Base-by-base conservation (phyloP, 2,329 filamentous ascomycete genomes). In the Nannizziopsis barbatae region DNA sequence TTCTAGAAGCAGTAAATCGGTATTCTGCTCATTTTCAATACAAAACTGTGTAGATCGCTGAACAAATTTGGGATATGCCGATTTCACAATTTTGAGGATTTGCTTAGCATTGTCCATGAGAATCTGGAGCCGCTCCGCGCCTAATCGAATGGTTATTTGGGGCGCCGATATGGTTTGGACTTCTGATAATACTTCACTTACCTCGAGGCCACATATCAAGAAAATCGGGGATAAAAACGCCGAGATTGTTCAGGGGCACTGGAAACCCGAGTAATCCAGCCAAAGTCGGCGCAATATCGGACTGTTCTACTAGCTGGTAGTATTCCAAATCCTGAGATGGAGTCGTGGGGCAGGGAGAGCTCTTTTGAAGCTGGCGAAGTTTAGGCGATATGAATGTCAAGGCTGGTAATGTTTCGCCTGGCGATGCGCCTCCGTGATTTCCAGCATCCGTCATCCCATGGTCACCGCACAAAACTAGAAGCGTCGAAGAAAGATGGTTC, bases 371-470 rank as follows among this genome's bases (percentile, higher is more conserved):
- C 1, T 67, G 61, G 58, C 76, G 78, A 38, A 95, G 73, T 60
- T 87, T 92, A 0, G 90, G 88, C 2, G 88, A 92, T 54, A 94
- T 78, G 63, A 98, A 96, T 15, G 95, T 77, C 8, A 98, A 70
- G 12, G 92, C 92, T 0, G 92, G 84, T 0, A 90, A 95, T 1
- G 92, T 96, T 70, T 98, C 92, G 38, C 92, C 90, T 1, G 87
- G 79, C 0, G 89, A 89, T 8, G 90, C 95, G 35, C 90, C 92
- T 27, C 92, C 92, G 62, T 98, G 92, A 57, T 96, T 96, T 2
- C 92, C 92, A 15, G 86, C 92, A 58, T 96, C 90, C 57, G 96
- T 98, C 92, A 98, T 98, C n/a, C 92, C 92, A 62, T 98, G 92
- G 59, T 98, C 93, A 49, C 92, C 92, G 49, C 83, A 87, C 5